Percentiles rank a stretch among this genome's conserved stretches.
These are phyloP conservation scores for Cladosporium sp. DNA, from an alignment of 2,329 filamentous ascomycete species.

Conservation along the genomic window DNA sequence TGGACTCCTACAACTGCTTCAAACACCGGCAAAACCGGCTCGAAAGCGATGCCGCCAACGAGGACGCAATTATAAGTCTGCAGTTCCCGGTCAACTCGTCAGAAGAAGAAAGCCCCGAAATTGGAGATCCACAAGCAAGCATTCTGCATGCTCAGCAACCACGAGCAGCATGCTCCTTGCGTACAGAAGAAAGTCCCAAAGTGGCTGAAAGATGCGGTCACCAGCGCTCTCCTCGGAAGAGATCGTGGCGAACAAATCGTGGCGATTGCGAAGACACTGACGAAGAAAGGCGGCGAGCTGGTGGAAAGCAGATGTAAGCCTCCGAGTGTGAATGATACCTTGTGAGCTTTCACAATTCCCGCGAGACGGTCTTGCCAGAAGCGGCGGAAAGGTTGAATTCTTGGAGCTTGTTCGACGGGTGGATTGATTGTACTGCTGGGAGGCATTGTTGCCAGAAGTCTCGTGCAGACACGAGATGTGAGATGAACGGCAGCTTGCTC, in stretches of 20 bases:
- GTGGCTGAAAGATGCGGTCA: not conserved
- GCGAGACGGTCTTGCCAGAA: no score
- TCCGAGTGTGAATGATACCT: no score
- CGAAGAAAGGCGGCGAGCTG: constrained; percentile 4
- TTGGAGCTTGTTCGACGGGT: no score
- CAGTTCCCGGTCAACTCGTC: not conserved
- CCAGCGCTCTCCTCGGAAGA: not conserved
- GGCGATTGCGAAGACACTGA: constrained; percentile 12
- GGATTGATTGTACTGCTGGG: no score
- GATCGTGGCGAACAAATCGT: not conserved
- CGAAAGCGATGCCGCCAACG: not conserved
- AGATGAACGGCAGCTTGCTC: no score
- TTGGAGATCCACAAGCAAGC: constrained; percentile 2
- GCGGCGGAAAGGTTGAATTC: no score
- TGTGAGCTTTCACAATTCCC: no score
- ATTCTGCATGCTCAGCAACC: not conserved
- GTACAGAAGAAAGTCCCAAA: not conserved
- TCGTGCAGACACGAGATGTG: no score
- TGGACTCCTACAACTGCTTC: not conserved
- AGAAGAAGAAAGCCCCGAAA: not conserved
- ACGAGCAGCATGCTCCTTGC: not conserved
- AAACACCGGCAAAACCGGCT: not conserved
- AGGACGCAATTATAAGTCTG: not conserved
- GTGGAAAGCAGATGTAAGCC: constrained; percentile 7
- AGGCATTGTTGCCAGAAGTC: no score